Base-by-base conservation (phyloP, 805 yeast genomes). In the Candida koratica region DNA sequence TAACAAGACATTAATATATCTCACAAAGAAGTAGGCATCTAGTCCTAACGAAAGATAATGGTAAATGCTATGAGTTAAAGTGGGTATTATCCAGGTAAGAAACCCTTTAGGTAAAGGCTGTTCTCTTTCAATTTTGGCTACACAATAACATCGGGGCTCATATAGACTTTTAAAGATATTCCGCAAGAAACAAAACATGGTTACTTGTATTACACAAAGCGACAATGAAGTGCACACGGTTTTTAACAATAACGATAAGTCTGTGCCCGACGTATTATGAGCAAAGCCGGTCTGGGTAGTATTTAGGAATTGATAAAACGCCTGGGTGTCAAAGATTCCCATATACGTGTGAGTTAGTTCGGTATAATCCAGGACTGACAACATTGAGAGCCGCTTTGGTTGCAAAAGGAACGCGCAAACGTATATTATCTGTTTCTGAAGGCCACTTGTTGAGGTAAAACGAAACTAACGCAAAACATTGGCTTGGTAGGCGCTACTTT, bases 401-500 rank as follows among this genome's bases (percentile, higher is more conserved):
- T 14, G 25, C 24, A 8, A 29, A 19, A 7, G 7, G 7, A 7
- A 10, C 23, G 23, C 8, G 7, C 14, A 7, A 8, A 14, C 11
- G 6, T 7, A 13, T 25, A 25, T 25, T 14, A 6, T 13, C 28
- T 11, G 14, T 49, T 45, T 43, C 47, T 56, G 36, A 79, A 80
- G 6, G 84, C 86, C 36, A 81, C 78, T 39, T 71, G 77, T 46
- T 67, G 70, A 0, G 95, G 94, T 20, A 93, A 67, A 49, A 59
- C 58, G 59, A 89, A 89, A 5, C 88, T 69, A 3, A 87, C 84
- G 60, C 97, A 87, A 55, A 76, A 89, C 98, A 93, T 93, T 22
- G 90, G 90, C 54, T 93, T 93, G 5, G 97, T 86, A 4, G 98
- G 98, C 1, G 98, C 90, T 6, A 93, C 98, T 55, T 80, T 81